Conservation (phyloP, 495 filamentous ascomycete species). For the Sabuloglossum arenarium region DNA sequence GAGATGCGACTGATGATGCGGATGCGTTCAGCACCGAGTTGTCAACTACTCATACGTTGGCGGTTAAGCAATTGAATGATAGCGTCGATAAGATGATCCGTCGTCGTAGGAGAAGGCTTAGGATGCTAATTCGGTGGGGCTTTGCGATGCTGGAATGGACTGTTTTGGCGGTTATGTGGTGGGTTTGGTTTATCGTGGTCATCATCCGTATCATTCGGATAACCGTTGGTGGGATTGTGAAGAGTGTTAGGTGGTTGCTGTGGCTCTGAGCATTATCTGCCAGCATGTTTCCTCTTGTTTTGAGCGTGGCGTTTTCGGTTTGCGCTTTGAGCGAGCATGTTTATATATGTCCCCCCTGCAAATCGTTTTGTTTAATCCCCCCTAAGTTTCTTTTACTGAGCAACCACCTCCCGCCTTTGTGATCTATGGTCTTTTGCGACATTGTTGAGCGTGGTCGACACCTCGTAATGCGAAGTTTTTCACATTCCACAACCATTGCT, state of each 20-base stretch:
- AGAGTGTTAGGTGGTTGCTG: slow-evolving; percentile 50
- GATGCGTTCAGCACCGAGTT: slow-evolving; percentile 54
- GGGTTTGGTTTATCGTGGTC: slow-evolving; percentile 64
- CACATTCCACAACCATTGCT: too few species aligned
- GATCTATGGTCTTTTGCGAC: too few species aligned
- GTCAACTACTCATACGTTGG: slow-evolving; percentile 48
- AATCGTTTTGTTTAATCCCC: too few species aligned
- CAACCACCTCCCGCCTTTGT: too few species aligned
- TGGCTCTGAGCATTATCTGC: slow-evolving; percentile 32
- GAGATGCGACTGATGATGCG: slow-evolving; percentile 47
- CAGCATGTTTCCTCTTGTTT: background rate
- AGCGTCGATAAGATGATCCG: slow-evolving; percentile 54
- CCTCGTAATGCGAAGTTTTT: too few species aligned
- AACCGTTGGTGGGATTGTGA: slow-evolving; percentile 32
- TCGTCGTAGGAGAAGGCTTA: slow-evolving; percentile 40
- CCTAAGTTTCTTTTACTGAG: too few species aligned
- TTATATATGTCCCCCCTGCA: too few species aligned
- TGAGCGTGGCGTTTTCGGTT: too few species aligned
- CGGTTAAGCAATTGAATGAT: slow-evolving; percentile 58
- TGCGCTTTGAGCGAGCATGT: too few species aligned
- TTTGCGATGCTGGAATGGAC: slow-evolving; percentile 63
- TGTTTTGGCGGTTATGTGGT: slow-evolving; percentile 63
- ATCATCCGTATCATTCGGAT: slow-evolving; percentile 39
- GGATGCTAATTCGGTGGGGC: slow-evolving; percentile 47
- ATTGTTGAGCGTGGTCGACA: too few species aligned